phyloP scores from a whole-genome alignment of 345 rosid genomes.

The Conringia planisiliqua region DNA sequence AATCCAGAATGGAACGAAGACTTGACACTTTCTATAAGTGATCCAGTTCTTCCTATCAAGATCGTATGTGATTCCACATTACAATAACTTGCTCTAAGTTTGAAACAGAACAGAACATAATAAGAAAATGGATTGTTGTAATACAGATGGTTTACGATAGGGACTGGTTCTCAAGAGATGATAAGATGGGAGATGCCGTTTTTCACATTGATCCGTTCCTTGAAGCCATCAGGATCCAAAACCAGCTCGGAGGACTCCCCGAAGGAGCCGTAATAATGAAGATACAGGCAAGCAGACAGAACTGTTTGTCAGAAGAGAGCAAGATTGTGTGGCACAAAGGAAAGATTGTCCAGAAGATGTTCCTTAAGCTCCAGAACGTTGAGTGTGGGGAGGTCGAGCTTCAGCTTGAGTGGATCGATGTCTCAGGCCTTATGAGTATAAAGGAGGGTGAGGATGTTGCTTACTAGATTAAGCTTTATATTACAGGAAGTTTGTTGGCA shows the following conservation, averaged over 20 bases:
- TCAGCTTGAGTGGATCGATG: constrained; percentile 58
- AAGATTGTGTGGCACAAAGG: constrained; percentile 48
- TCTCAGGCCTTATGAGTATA: constrained; percentile 12
- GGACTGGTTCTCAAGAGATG: constrained; percentile 64
- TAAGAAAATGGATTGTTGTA: background rate
- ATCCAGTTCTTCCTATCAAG: constrained; percentile 58
- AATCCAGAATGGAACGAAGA: constrained; percentile 92
- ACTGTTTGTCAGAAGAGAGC: constrained; percentile 63
- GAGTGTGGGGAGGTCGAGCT: constrained; percentile 62
- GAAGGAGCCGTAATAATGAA: constrained; percentile 52
- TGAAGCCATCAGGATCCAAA: constrained; percentile 45
- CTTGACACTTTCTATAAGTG: constrained; percentile 61
- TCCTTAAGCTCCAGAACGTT: constrained; percentile 51
- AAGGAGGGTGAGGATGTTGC: background rate
- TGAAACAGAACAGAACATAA: background rate
- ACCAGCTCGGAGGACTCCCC: constrained; percentile 34
- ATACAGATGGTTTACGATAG: constrained; percentile 65
- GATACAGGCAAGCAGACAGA: constrained; percentile 45
- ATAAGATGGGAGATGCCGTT: constrained; percentile 85
- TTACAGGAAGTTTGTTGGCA: background rate
- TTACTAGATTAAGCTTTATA: background rate
- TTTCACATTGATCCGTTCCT: constrained; percentile 45
- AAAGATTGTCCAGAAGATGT: constrained; percentile 52
- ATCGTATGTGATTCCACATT: constrained; percentile 45
- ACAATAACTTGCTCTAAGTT: background rate